Conservation (phyloP, 192 early-diverging fungal genomes). For the Umbelopsis vinacea region DNA sequence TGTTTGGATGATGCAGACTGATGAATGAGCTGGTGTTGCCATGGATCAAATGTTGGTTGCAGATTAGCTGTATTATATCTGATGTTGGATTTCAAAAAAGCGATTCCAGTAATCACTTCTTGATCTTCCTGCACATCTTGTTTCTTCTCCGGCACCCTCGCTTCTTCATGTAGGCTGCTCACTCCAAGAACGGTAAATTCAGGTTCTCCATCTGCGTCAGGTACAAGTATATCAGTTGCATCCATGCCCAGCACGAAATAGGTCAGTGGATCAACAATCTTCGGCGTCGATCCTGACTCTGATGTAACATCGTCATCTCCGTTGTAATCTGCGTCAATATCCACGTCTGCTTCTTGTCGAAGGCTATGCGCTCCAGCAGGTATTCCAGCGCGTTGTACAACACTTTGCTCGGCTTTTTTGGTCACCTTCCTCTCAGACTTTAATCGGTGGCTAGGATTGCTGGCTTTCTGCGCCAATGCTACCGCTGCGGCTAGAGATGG, state of each 20-base stretch:
- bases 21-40: not conserved
- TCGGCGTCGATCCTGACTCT: not conserved
- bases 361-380: not conserved
- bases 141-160: not conserved
- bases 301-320: not conserved
- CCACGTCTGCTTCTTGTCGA: not conserved
- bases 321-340: not conserved
- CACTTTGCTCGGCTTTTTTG: not conserved
- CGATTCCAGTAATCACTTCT: constrained; percentile 2
- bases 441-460: constrained; percentile 1
- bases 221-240: not conserved
- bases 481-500: constrained; percentile 42
- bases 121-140: not conserved
- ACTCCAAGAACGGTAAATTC: not conserved
- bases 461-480: constrained; percentile 40
- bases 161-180: not conserved
- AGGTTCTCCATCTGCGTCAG: not conserved
- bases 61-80: not conserved
- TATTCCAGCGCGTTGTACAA: not conserved
- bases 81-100: not conserved
- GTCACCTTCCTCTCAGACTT: not conserved
- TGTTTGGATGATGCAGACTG: not conserved
- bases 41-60: not conserved
- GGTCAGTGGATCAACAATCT: not conserved
- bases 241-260: constrained; percentile 20